These are phyloP conservation scores for Liquidambar formosana DNA, from an alignment of 164 flowering plant species.

Conservation along the genomic window DNA sequence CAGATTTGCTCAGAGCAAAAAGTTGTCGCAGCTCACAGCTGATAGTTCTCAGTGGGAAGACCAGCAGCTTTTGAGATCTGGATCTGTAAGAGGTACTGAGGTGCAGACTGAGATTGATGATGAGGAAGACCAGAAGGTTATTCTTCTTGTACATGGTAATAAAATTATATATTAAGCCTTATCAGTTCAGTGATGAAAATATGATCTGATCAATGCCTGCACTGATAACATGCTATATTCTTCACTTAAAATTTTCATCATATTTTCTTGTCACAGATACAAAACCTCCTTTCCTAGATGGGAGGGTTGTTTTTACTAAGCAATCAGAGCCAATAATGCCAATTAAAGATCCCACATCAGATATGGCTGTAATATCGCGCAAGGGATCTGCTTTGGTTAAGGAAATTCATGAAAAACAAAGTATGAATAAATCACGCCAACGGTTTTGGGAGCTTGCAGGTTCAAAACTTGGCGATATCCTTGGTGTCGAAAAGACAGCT, in stretches of 20 bases:
- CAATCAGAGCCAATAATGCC: no score
- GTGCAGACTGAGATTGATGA: constrained; percentile 96
- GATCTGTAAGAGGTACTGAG: constrained; percentile 95
- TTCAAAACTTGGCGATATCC: constrained; percentile 93
- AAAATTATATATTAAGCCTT: not conserved
- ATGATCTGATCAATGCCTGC: not conserved
- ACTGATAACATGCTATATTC: not conserved
- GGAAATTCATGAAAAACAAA: no score
- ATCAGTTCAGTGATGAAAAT: not conserved
- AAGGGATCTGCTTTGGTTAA: no score
- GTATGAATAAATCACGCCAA: constrained; percentile 85
- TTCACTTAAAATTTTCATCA: constrained; percentile 1
- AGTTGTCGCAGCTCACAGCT: constrained; percentile 79
- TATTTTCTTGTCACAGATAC: no score
- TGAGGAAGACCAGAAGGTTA: no score
- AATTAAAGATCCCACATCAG: constrained; percentile 93
- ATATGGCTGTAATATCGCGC: no score
- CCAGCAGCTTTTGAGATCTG: constrained; percentile 91
- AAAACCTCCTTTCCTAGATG: constrained; percentile 95
- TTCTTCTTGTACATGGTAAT: constrained; percentile 95
- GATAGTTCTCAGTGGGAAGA: constrained; percentile 99
- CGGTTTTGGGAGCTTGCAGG: no score
- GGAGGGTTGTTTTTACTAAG: constrained; percentile 90
- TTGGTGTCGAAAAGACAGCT: constrained; percentile 93
- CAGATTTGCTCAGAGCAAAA: constrained; percentile 94